Conservation (phyloP, 2,329 filamentous ascomycete species). For the Clathrospora elynae region DNA sequence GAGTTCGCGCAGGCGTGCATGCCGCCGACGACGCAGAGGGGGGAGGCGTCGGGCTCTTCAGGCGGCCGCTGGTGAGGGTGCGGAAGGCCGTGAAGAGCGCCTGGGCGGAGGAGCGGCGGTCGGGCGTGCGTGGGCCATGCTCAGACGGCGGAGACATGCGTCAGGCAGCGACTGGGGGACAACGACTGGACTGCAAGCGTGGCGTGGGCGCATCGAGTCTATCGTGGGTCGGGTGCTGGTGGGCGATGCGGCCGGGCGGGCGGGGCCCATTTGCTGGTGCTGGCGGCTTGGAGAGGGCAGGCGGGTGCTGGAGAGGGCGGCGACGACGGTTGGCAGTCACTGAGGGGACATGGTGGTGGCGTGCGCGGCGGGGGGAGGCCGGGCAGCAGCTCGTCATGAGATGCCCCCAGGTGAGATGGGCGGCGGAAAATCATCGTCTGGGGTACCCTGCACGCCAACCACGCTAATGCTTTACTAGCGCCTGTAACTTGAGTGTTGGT, state of each 20-base stretch:
- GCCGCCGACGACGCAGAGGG: conserved; percentile 40
- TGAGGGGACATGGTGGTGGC: conserved; percentile 5
- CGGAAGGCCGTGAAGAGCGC: conserved; percentile 48
- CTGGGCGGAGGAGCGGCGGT: conserved; percentile 47
- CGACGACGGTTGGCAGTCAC: conserved; percentile 3
- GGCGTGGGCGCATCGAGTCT: conserved; percentile 25
- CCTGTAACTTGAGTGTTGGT: conserved; percentile 7
- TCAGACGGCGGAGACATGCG: conserved; percentile 48
- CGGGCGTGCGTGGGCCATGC: conserved; percentile 46
- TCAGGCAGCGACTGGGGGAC: conserved; percentile 15
- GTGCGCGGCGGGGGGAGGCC: conserved; percentile 8
- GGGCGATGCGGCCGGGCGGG: conserved; percentile 22
- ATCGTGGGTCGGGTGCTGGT: conserved; percentile 24
- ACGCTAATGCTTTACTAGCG: conserved; percentile 16
- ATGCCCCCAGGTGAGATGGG: no score
- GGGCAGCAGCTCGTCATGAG: conserved; percentile 14
- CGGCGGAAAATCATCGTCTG: conserved; percentile 18
- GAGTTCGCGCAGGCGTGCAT: conserved; percentile 37
- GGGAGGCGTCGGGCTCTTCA: conserved; percentile 42
- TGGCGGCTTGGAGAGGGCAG: conserved; percentile 1
- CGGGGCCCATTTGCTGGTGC: conserved; percentile 22
- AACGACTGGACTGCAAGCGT: conserved; percentile 14
- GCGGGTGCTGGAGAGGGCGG: neutral
- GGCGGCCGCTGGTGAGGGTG: conserved; percentile 43
- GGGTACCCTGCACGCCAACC: conserved; percentile 16